Conservation (phyloP, 73 alveolate species). For the Tetrahymena borealis region DNA sequence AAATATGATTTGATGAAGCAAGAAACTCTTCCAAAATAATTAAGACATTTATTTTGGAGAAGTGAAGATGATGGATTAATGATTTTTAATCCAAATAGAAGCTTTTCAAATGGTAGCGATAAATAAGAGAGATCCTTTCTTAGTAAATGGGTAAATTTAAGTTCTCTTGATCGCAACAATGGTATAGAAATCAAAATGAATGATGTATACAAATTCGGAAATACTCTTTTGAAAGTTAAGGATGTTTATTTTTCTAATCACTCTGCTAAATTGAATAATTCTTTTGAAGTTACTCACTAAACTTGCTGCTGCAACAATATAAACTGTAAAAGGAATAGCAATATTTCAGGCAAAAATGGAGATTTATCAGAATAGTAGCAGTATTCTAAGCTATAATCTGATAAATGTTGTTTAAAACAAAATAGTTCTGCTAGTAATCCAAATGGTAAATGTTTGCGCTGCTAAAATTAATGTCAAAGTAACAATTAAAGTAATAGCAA, state of each 20-base stretch:
- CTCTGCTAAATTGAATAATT: not conserved
- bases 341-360: not conserved
- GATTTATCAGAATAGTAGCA: not conserved
- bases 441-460: not conserved
- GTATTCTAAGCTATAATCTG: not conserved
- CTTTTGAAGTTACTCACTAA: not conserved
- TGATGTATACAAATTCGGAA: not conserved
- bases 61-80: not conserved
- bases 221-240: not conserved
- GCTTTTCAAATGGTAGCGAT: not conserved
- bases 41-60: slow-evolving; percentile 1
- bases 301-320: not conserved
- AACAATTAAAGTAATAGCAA: too few relatives aligned
- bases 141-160: not conserved
- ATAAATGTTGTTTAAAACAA: not conserved
- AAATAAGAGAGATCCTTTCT: not conserved
- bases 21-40: not conserved
- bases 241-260: not conserved
- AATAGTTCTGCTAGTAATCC: not conserved
- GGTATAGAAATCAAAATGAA: not conserved
- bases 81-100: not conserved
- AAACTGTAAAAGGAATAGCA: not conserved
- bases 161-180: not conserved
- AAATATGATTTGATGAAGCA: not conserved
- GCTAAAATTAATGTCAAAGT: not conserved